These are phyloP conservation scores for Microascus cirrosus DNA, from an alignment of 2,329 filamentous ascomycete species.

Conservation along the genomic window DNA sequence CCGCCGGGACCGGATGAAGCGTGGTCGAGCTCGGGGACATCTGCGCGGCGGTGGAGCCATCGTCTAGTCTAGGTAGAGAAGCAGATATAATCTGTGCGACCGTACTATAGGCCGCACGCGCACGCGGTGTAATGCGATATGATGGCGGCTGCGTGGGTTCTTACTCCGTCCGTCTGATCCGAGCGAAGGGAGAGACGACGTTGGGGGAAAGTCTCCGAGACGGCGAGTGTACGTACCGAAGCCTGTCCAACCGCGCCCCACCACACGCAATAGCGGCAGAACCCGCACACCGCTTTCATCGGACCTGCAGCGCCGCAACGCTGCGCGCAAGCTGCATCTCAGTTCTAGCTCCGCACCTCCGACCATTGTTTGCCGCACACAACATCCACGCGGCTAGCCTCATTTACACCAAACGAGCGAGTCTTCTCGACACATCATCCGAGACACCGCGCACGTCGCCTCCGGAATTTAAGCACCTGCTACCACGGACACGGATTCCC, in stretches of 20 bases:
- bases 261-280: neutral
- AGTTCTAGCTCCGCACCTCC: neutral
- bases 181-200: neutral
- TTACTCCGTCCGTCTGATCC: neutral
- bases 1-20: neutral
- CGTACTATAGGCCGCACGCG: neutral
- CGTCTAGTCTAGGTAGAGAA: neutral
- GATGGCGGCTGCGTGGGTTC: neutral
- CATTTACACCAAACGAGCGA: neutral
- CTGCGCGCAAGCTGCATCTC: neutral
- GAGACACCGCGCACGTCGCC: neutral
- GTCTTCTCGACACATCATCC: neutral
- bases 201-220: neutral
- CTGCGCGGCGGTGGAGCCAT: neutral
- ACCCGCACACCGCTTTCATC: neutral
- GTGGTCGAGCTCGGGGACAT: neutral
- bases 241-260: neutral
- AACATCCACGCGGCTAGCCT: slow-evolving; percentile 1
- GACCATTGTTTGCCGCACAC: slow-evolving; percentile 1
- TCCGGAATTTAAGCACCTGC: neutral
- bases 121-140: neutral
- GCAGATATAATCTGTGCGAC: neutral
- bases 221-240: neutral
- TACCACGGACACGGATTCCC: neutral
- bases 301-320: neutral